phyloP scores from a whole-genome alignment of 257 asterid genomes.

The Osmanthus fragrans region DNA sequence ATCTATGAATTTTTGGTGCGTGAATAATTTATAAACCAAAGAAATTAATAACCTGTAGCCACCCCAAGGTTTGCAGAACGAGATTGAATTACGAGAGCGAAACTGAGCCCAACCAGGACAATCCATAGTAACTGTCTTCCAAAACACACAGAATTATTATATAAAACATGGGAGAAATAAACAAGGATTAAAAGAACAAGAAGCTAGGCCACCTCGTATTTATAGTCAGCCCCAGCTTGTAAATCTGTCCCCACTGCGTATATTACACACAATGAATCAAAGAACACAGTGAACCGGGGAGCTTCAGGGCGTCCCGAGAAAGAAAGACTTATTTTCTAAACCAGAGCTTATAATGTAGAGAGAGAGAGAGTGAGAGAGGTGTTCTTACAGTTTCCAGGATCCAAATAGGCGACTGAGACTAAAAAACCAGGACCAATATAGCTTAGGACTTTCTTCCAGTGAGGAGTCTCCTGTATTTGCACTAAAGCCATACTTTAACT shows the following conservation, averaged over 20 bases:
- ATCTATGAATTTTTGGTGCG: not conserved
- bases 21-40: not conserved
- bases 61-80: conserved; percentile 34
- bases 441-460: conserved; percentile 20
- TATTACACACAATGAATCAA: not conserved
- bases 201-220: conserved; percentile 16
- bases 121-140: conserved; percentile 23
- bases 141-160: not conserved
- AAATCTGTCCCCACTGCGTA: conserved; percentile 31
- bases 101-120: conserved; percentile 23
- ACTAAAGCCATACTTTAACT: conserved; percentile 13
- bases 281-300: not conserved
- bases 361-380: too few species aligned
- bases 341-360: too few species aligned
- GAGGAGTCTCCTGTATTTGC: conserved; percentile 21
- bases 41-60: conserved; percentile 17
- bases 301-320: not conserved
- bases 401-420: conserved; percentile 26
- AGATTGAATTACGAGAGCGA: conserved; percentile 29
- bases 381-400: conserved; percentile 27
- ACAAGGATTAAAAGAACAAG: not conserved
- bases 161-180: not conserved
- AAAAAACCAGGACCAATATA: conserved; percentile 28
- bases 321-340: too few species aligned
- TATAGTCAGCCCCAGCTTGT: conserved; percentile 30